Conservation (phyloP, 176 grass and related monocot genomes). For the Calamus simplicifolius region DNA sequence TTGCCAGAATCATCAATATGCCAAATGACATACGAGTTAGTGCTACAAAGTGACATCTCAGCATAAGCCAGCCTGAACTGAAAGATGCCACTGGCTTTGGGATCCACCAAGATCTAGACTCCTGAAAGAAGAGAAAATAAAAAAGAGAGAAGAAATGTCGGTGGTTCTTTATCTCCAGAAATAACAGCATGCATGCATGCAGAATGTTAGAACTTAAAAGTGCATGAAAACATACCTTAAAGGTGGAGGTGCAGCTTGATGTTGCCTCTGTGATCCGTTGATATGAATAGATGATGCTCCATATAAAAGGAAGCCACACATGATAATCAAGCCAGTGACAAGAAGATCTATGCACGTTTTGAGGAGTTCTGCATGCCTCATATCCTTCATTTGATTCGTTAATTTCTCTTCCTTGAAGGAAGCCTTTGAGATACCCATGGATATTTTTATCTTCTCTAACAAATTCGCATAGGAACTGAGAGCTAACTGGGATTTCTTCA, state of each 20-base stretch:
- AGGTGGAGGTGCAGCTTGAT: constrained; percentile 35
- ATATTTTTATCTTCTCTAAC: constrained; percentile 73
- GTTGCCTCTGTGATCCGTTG: constrained; percentile 71
- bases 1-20: constrained; percentile 69
- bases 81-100: constrained; percentile 71
- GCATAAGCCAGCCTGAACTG: constrained; percentile 40
- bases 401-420: constrained; percentile 73
- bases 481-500: constrained; percentile 67
- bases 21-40: constrained; percentile 61
- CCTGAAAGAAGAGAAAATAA: constrained; percentile 31
- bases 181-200: constrained; percentile 1
- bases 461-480: constrained; percentile 55
- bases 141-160: background rate
- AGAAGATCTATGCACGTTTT: constrained; percentile 73
- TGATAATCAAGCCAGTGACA: constrained; percentile 73
- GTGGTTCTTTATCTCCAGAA: background rate
- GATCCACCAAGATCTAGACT: constrained; percentile 76
- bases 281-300: constrained; percentile 66
- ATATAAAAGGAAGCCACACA: constrained; percentile 63
- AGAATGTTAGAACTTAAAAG: background rate
- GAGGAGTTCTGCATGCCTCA: constrained; percentile 48
- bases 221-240: constrained; percentile 38
- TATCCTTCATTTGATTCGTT: constrained; percentile 63
- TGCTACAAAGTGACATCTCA: constrained; percentile 69
- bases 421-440: constrained; percentile 80